Percentiles rank a stretch among this genome's conserved stretches.
Evolutionary conservation across 441 rosid species (phyloP).

Genomic region (California macrophylla): DNA sequence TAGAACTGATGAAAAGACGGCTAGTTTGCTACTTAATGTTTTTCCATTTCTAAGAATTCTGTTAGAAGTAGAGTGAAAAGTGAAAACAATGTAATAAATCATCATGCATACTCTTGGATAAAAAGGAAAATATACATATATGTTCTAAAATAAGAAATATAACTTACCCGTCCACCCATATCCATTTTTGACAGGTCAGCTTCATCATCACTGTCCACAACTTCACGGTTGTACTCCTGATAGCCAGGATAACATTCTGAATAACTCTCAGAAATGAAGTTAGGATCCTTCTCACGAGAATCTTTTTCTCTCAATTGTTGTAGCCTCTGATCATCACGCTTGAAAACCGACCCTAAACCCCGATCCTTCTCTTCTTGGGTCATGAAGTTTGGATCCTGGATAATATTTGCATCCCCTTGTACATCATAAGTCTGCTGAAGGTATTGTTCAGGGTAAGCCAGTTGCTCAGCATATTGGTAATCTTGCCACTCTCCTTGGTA

Average conservation of each 20-base stretch:
- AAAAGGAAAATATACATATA: not conserved
- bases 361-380: slow-evolving; percentile 96
- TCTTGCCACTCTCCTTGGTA: slow-evolving; percentile 90
- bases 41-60: not conserved
- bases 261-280: slow-evolving; percentile 83
- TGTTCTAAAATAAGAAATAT: not conserved
- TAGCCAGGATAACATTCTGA: slow-evolving; percentile 97
- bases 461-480: slow-evolving; percentile 74
- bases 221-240: slow-evolving; percentile 88
- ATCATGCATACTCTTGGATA: not conserved
- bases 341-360: slow-evolving; percentile 91
- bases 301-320: slow-evolving; percentile 84
- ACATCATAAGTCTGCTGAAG: slow-evolving; percentile 55
- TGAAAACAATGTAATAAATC: not conserved
- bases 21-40: not conserved
- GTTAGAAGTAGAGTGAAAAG: not conserved
- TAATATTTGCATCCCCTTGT: slow-evolving; percentile 36
- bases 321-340: slow-evolving; percentile 91
- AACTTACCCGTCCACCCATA: slow-evolving; percentile 89
- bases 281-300: slow-evolving; percentile 88
- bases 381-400: slow-evolving; percentile 75
- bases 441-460: slow-evolving; percentile 70
- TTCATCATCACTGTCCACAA: slow-evolving; percentile 85
- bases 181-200: slow-evolving; percentile 94
- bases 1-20: too few species aligned